A percentile compares a stretch with the other conserved stretches of the same genome.
Evolutionary conservation across 345 rosid species (phyloP).

Genomic region (Boechera stricta): DNA sequence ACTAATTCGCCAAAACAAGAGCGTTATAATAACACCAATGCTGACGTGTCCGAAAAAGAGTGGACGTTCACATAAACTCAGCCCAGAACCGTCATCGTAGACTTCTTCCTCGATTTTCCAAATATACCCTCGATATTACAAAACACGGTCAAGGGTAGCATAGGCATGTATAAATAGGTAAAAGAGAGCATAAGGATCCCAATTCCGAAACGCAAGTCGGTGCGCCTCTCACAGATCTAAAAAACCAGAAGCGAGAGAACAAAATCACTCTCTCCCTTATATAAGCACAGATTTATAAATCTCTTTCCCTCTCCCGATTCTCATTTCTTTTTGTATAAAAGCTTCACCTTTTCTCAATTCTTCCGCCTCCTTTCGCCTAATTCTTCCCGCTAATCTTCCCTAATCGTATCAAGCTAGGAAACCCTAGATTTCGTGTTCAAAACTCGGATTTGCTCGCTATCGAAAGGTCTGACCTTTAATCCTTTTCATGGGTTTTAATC

Average conservation of each 20-base stretch:
- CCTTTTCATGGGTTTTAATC: constrained; percentile 1
- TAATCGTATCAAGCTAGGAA: background rate
- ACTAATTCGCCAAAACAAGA: background rate
- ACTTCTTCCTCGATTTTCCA: accelerated
- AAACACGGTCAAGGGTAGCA: constrained; percentile 28
- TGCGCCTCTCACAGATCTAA: constrained; percentile 40
- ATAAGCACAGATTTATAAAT: constrained; percentile 42
- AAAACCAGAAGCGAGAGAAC: constrained; percentile 28
- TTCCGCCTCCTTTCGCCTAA: background rate
- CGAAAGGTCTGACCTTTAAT: constrained; percentile 29
- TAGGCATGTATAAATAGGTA: constrained; percentile 11
- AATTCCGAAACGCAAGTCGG: constrained; percentile 22
- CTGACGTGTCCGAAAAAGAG: constrained; percentile 10
- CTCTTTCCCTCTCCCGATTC: constrained; percentile 31
- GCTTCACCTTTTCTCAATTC: background rate
- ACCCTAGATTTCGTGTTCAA: constrained; percentile 35
- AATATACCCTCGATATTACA: background rate
- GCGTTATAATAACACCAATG: background rate
- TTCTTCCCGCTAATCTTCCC: background rate
- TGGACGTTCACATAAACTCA: constrained; percentile 2
- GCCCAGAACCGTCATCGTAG: background rate
- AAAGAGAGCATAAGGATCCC: background rate
- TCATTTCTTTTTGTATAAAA: constrained; percentile 37
- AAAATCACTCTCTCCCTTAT: constrained; percentile 14
- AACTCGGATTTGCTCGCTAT: constrained; percentile 8